A percentile compares a stretch with the other conserved stretches of the same genome.
phyloP scores from a whole-genome alignment of 2,329 filamentous ascomycete genomes.

The Chrysoporthe puriensis region DNA sequence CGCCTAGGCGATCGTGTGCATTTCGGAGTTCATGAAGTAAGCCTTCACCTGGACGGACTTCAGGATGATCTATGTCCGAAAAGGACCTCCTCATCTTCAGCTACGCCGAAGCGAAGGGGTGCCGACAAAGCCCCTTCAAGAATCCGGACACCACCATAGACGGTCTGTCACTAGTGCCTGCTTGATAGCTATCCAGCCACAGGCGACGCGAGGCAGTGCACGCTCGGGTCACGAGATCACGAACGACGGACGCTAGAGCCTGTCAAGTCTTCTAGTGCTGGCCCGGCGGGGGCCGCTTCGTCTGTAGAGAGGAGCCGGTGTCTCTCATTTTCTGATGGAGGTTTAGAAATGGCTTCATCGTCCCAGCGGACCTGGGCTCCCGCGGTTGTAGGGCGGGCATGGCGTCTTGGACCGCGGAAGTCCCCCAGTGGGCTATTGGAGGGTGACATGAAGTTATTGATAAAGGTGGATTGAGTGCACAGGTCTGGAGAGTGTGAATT shows the following conservation, averaged over 20 bases:
- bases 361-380: no score
- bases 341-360: conserved; percentile 8
- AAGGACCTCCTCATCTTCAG: background rate
- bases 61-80: no score
- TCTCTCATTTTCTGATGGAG: background rate
- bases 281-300: background rate
- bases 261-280: background rate
- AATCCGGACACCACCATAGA: background rate
- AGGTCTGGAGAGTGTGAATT: background rate
- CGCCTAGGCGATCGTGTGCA: no score
- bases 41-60: no score
- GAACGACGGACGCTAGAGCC: conserved; percentile 7
- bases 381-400: background rate
- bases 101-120: background rate
- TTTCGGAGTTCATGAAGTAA: no score
- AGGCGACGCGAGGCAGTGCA: background rate
- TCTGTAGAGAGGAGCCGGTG: background rate
- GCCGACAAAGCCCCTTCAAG: background rate
- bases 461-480: background rate
- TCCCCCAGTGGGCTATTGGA: no score
- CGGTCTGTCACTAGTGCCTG: background rate
- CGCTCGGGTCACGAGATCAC: background rate
- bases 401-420: background rate
- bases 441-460: background rate
- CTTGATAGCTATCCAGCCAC: conserved; percentile 5